phyloP scores from a whole-genome alignment of 1,139 yeast genomes.

The Blastobotrys ciferrii region DNA sequence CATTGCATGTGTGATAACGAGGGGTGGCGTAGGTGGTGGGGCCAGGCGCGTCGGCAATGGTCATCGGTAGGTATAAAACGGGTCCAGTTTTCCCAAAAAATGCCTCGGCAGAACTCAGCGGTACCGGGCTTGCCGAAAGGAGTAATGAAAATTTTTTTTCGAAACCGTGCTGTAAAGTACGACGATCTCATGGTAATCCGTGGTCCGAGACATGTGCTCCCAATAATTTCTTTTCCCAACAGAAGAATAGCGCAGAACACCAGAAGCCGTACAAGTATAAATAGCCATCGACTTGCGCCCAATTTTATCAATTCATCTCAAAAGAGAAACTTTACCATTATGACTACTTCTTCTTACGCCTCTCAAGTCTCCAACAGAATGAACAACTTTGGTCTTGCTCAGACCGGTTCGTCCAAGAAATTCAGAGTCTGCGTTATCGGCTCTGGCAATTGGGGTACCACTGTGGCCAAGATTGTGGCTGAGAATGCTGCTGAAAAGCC shows the following conservation, averaged over 20 bases:
- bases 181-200: conserved; percentile 5
- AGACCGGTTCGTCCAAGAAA: conserved; percentile 10
- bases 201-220: conserved; percentile 7
- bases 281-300: conserved; percentile 12
- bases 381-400: conserved; percentile 16
- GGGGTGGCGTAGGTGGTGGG: no score
- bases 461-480: conserved; percentile 89
- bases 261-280: conserved; percentile 8
- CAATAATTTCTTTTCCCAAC: conserved; percentile 5
- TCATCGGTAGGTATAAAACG: background rate
- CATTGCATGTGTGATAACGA: no score
- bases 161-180: background rate
- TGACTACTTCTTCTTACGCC: conserved; percentile 14
- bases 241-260: conserved; percentile 10
- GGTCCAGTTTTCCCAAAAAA: background rate
- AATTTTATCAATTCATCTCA: background rate
- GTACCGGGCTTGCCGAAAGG: background rate
- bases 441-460: conserved; percentile 72
- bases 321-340: conserved; percentile 4
- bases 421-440: conserved; percentile 42
- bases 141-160: conserved; percentile 6
- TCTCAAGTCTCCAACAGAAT: conserved; percentile 16
- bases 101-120: background rate
- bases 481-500: conserved; percentile 76
- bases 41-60: no score